A percentile compares a stretch with the other conserved stretches of the same genome.
Conservation (phyloP, 306 rosid species). For the Cicer cuneatum region DNA sequence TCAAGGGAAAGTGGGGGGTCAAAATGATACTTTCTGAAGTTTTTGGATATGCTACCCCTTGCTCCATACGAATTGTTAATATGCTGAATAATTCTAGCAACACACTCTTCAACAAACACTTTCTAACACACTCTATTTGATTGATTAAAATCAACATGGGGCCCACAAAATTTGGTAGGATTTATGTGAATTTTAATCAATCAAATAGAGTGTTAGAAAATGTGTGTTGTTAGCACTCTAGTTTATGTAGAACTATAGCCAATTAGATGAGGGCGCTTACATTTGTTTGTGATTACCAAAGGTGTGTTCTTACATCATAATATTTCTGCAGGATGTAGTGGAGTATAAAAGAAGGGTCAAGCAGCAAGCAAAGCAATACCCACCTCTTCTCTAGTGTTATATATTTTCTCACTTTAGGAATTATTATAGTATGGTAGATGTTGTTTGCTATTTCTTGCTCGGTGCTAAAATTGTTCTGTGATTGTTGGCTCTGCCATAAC, state of each 20-base stretch:
- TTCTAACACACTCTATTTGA: too few species aligned
- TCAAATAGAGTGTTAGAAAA: too few species aligned
- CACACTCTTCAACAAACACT: too few species aligned
- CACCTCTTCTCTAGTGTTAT: conserved; percentile 69
- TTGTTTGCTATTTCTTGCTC: conserved; percentile 51
- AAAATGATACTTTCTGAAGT: conserved; percentile 1
- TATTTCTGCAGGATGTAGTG: conserved; percentile 66
- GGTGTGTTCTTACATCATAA: conserved; percentile 34
- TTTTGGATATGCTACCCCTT: background rate
- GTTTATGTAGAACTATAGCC: background rate
- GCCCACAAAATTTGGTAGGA: too few species aligned
- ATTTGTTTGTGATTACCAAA: background rate
- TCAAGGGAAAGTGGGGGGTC: conserved; percentile 12
- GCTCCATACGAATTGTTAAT: conserved; percentile 1
- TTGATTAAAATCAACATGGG: too few species aligned
- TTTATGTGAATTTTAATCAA: too few species aligned
- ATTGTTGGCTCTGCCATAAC: conserved; percentile 51
- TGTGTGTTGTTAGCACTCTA: too few species aligned
- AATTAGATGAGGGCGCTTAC: background rate
- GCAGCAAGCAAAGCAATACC: conserved; percentile 91
- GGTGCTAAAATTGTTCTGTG: conserved; percentile 42
- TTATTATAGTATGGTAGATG: conserved; percentile 47
- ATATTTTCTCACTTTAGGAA: conserved; percentile 43
- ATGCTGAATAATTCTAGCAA: background rate
- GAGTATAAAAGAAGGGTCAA: conserved; percentile 90